phyloP scores from a whole-genome alignment of 495 filamentous ascomycete genomes.

The Oleoguttula mirabilis region DNA sequence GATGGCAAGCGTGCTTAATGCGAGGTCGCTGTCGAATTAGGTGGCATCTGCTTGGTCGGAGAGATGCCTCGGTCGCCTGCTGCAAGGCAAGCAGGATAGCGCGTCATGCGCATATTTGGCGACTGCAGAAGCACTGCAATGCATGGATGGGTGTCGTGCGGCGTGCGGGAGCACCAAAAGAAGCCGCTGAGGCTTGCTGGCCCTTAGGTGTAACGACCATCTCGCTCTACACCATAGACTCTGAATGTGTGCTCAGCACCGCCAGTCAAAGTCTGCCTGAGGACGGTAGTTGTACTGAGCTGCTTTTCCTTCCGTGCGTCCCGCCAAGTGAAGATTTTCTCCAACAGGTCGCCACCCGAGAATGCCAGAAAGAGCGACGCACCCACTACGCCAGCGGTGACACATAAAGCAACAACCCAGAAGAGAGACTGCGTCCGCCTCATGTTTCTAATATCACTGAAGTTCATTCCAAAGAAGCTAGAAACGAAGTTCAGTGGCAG shows the following conservation, averaged over 20 bases:
- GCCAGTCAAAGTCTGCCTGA: background rate
- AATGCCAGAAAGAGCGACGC: slow-evolving; percentile 29
- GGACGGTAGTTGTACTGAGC: background rate
- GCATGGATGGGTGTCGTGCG: no score
- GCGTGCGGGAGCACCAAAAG: no score
- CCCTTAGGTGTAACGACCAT: background rate
- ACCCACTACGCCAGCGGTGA: slow-evolving; percentile 26
- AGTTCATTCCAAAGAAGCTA: slow-evolving; percentile 35
- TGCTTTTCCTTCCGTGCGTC: slow-evolving; percentile 10
- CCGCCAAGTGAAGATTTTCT: slow-evolving; percentile 24
- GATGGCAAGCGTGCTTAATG: no score
- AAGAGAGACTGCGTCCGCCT: slow-evolving; percentile 28
- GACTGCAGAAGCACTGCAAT: no score
- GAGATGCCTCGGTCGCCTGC: no score
- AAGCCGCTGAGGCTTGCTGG: no score
- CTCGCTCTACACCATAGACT: background rate
- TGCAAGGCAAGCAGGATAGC: no score
- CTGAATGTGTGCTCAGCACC: background rate
- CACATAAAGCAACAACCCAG: slow-evolving; percentile 28
- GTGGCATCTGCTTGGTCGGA: no score
- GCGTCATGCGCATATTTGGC: no score
- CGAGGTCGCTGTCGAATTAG: no score
- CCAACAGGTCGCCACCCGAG: slow-evolving; percentile 26
- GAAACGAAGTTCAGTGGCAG: slow-evolving; percentile 32
- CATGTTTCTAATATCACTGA: slow-evolving; percentile 31